Conservation (phyloP, 805 yeast genomes). For the Nakazawaea populi region DNA sequence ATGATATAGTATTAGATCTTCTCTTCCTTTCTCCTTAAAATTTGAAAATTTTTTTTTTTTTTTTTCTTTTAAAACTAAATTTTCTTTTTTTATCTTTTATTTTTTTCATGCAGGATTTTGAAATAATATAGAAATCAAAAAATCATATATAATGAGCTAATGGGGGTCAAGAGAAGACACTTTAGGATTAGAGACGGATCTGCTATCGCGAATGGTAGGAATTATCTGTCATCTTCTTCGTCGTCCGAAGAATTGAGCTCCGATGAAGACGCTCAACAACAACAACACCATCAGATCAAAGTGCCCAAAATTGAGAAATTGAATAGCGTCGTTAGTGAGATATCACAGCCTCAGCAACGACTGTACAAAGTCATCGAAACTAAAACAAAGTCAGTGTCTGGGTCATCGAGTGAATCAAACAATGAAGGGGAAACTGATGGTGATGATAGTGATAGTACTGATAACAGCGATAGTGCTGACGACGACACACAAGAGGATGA, state of each 20-base stretch:
- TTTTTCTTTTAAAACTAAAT: neutral
- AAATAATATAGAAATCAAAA: neutral
- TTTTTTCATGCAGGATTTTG: neutral
- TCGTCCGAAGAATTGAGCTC: constrained; percentile 8
- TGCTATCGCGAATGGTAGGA: constrained; percentile 4
- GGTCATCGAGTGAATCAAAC: neutral
- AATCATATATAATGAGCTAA: neutral
- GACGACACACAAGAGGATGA: constrained; percentile 2
- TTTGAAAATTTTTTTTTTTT: no score
- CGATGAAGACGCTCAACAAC: neutral
- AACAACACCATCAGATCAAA: neutral
- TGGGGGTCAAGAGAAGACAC: constrained; percentile 7
- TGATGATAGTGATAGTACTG: constrained; percentile 10
- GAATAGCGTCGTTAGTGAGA: neutral
- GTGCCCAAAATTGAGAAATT: neutral
- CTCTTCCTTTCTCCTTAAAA: no score
- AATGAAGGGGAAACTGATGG: constrained; percentile 1
- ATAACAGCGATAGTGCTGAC: neutral
- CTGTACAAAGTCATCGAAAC: neutral
- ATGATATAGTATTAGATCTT: constrained; percentile 6
- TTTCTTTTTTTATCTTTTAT: neutral
- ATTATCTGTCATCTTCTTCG: constrained; percentile 16
- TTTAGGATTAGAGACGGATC: neutral
- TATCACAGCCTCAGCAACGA: neutral
- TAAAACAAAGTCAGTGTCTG: neutral